Percentiles rank a stretch among this genome's conserved stretches.
These are phyloP conservation scores for Hymenotorrendiella dingleyae DNA, from an alignment of 2,329 filamentous ascomycete genomes.

Conservation along the genomic window DNA sequence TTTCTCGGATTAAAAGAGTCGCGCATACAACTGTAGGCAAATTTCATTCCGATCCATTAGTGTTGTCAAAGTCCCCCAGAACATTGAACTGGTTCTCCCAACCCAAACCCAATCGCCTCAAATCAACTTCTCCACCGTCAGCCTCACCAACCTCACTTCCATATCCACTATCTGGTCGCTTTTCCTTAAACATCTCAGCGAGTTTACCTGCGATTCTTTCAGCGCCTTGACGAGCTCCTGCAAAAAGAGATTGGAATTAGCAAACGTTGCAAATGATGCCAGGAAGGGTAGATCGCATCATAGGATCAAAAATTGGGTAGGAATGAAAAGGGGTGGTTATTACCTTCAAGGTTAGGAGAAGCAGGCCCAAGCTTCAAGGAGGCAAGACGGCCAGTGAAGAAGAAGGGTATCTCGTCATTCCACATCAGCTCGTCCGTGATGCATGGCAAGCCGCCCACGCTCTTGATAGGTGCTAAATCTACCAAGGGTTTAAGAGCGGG, in stretches of 20 bases:
- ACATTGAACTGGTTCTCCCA: constrained; percentile 21
- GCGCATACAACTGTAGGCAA: too few species aligned
- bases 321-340: too few species aligned
- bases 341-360: constrained; percentile 67
- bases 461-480: constrained; percentile 53
- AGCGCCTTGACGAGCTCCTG: constrained; percentile 64
- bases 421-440: constrained; percentile 73
- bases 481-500: constrained; percentile 56
- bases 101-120: constrained; percentile 21
- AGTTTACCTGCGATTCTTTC: constrained; percentile 46
- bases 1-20: too few species aligned
- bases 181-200: constrained; percentile 4
- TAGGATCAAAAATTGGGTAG: too few species aligned
- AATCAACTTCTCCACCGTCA: constrained; percentile 15
- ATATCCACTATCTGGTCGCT: constrained; percentile 12
- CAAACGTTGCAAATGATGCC: too few species aligned
- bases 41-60: background rate
- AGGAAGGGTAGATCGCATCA: too few species aligned
- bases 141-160: constrained; percentile 2
- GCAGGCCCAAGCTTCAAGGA: constrained; percentile 65
- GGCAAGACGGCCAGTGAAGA: constrained; percentile 63
- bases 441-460: constrained; percentile 62
- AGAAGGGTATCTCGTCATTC: constrained; percentile 66
- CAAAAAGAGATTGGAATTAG: too few species aligned
- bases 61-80: background rate